Evolutionary conservation across 2,329 filamentous ascomycete species (phyloP).

Genomic region (Atkinsonella hypoxylon): DNA sequence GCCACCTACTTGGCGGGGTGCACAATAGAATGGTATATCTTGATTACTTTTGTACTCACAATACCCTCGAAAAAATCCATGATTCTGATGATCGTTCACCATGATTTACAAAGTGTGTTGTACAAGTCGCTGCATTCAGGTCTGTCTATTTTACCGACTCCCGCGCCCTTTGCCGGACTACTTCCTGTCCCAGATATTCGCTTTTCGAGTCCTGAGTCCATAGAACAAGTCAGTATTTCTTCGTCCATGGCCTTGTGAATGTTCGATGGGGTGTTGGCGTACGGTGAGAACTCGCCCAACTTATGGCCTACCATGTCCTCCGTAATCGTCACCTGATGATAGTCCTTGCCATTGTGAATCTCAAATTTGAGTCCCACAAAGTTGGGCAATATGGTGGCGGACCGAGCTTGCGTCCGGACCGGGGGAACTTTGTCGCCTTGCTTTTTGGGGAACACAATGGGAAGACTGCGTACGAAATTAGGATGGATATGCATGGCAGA

Average conservation of each 20-base stretch:
- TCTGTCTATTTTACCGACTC: constrained; percentile 10
- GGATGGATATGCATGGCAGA: constrained; percentile 9
- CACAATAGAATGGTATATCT: neutral
- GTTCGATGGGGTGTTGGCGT: constrained; percentile 27
- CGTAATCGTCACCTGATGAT: constrained; percentile 71
- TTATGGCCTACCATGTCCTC: constrained; percentile 97
- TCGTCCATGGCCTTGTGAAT: neutral
- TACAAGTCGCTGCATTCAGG: neutral
- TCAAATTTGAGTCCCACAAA: constrained; percentile 86
- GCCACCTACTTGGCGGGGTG: neutral
- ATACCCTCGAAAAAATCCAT: neutral
- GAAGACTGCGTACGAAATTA: constrained; percentile 32
- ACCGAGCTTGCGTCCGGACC: constrained; percentile 76
- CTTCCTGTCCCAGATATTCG: constrained; percentile 40
- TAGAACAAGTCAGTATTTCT: neutral
- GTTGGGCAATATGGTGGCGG: constrained; percentile 81
- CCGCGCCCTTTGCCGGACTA: constrained; percentile 9
- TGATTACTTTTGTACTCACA: neutral
- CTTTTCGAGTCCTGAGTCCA: constrained; percentile 40
- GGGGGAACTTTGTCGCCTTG: constrained; percentile 53
- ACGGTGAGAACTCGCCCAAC: constrained; percentile 84
- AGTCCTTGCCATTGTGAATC: constrained; percentile 83
- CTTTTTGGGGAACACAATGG: constrained; percentile 47
- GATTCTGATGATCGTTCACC: neutral
- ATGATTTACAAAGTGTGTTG: neutral